These are phyloP conservation scores for peach (Prunus persica) DNA, from an alignment of 306 rosid species.

Conservation along the genomic window DNA sequence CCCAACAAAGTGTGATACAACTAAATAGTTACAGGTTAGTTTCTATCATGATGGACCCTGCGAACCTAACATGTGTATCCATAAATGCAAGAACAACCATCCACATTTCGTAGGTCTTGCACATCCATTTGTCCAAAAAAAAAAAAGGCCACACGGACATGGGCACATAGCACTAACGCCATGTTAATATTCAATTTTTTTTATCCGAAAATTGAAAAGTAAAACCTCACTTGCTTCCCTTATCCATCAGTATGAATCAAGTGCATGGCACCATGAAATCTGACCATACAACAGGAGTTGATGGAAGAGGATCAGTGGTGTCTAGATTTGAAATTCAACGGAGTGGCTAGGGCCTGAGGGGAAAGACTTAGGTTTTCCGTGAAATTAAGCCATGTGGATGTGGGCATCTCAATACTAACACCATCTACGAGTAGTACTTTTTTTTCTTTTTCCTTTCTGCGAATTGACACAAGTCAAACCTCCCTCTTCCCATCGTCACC, in stretches of 20 bases:
- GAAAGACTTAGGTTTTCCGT: neutral
- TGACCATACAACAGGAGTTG: neutral
- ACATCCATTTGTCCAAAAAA: neutral
- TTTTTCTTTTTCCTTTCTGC: neutral
- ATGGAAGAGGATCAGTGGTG: too few relatives aligned
- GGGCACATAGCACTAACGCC: neutral
- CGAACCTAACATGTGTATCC: neutral
- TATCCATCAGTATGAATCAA: neutral
- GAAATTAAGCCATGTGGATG: too few relatives aligned
- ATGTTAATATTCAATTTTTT: neutral
- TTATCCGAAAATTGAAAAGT: neutral
- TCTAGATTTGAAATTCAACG: too few relatives aligned
- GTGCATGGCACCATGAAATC: neutral
- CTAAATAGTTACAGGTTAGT: neutral
- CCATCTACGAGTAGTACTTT: neutral
- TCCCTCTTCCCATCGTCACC: neutral
- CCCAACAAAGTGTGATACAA: neutral
- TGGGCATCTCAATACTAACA: neutral
- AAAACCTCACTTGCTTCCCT: neutral
- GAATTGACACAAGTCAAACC: neutral
- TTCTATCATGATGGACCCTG: neutral
- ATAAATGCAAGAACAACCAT: neutral
- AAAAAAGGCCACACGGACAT: neutral
- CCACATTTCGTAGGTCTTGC: neutral
- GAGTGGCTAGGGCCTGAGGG: neutral